These are phyloP conservation scores for Blastocystis sp. DNA, from an alignment of 352 stramenopile genomes.

Conservation along the genomic window DNA sequence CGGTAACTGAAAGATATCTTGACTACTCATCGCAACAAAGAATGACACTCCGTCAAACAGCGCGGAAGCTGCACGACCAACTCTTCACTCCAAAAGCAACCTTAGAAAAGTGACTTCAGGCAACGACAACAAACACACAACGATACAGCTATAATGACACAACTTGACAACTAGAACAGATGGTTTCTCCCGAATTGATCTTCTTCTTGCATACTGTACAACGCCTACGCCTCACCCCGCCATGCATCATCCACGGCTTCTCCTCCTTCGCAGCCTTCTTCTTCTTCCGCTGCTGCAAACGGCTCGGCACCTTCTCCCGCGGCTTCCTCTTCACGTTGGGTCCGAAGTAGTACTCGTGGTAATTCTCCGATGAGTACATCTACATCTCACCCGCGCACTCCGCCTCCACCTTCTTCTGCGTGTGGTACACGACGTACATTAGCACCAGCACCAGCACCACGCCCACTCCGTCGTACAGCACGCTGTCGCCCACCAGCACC, in stretches of 20 bases:
- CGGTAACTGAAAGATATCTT: slow-evolving; percentile 36
- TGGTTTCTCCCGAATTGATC: not conserved
- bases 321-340: not conserved
- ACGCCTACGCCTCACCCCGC: not conserved
- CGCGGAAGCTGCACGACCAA: not conserved
- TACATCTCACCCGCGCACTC: not conserved
- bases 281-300: not conserved
- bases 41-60: too few species aligned
- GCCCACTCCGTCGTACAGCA: slow-evolving; percentile 6
- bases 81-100: not conserved
- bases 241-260: not conserved
- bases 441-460: not conserved
- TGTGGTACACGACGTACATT: not conserved
- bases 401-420: slow-evolving; percentile 21
- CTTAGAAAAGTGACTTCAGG: too few species aligned
- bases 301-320: too few species aligned
- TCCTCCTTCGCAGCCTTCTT: slow-evolving; percentile 55
- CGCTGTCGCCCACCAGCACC: not conserved
- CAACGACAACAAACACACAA: not conserved
- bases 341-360: slow-evolving; percentile 55
- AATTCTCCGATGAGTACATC: slow-evolving; percentile 48
- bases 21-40: not conserved
- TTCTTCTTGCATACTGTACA: slow-evolving; percentile 3
- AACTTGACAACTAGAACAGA: slow-evolving; percentile 43
- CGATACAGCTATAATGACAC: not conserved